Evolutionary conservation across 108 stramenopile species (phyloP).

Genomic region (Skeletonema grethae): DNA sequence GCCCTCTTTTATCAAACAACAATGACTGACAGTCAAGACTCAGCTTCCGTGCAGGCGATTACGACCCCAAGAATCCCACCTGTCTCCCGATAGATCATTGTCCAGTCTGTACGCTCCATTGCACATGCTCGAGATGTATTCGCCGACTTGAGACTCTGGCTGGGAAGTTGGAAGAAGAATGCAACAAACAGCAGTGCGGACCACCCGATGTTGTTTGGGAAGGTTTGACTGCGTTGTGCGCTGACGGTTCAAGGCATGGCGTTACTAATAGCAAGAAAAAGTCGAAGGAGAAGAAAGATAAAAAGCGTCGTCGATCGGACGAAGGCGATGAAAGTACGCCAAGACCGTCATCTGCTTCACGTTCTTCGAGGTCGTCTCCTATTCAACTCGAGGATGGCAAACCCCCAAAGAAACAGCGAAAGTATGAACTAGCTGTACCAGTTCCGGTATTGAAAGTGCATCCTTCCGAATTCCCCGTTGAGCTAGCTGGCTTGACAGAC

Average conservation of each 20-base stretch:
- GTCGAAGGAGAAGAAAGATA: constrained; percentile 1
- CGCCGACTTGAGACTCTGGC: constrained; percentile 29
- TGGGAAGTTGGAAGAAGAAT: constrained; percentile 12
- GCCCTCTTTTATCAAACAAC: not conserved
- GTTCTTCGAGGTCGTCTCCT: constrained; percentile 32
- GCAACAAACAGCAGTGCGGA: constrained; percentile 27
- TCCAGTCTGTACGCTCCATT: constrained; percentile 42
- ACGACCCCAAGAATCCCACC: constrained; percentile 31
- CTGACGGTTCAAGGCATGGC: constrained; percentile 8
- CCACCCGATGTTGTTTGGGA: constrained; percentile 14
- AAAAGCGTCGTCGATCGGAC: not conserved
- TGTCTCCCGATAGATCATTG: constrained; percentile 36
- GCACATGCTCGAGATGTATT: constrained; percentile 45
- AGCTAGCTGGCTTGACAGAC: constrained; percentile 54
- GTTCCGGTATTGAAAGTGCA: constrained; percentile 60
- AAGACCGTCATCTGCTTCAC: constrained; percentile 2
- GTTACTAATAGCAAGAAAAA: constrained; percentile 4
- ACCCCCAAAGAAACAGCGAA: constrained; percentile 33
- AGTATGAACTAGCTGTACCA: not conserved
- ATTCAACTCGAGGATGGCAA: not conserved
- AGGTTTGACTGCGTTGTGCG: constrained; percentile 18
- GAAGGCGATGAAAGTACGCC: constrained; percentile 6
- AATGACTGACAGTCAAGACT: constrained; percentile 15
- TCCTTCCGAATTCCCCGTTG: constrained; percentile 66
- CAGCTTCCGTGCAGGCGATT: constrained; percentile 32